Conservation (phyloP, 805 yeast species). For the Maudiozyma turicensis region DNA sequence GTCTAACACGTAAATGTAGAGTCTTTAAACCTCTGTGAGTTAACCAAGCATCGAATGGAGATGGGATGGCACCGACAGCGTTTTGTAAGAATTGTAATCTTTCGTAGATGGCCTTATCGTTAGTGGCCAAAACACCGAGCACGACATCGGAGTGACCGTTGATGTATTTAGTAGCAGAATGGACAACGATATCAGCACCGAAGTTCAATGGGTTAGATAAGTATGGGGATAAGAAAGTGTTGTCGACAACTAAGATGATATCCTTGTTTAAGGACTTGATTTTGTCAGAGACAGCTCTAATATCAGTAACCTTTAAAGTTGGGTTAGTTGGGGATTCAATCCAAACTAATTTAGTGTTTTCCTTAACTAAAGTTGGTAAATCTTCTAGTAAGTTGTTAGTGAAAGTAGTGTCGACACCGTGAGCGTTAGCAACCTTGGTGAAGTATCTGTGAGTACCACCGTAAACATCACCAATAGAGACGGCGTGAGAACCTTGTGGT, state of each 20-base stretch:
- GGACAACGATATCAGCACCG: constrained; percentile 84
- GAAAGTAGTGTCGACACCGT: constrained; percentile 63
- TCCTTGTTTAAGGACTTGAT: constrained; percentile 44
- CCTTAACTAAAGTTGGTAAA: constrained; percentile 43
- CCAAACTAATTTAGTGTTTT: constrained; percentile 72
- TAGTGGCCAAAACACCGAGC: constrained; percentile 73
- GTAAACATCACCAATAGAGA: constrained; percentile 77
- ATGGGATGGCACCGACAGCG: constrained; percentile 82
- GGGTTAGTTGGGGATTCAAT: constrained; percentile 87
- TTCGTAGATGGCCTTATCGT: constrained; percentile 49
- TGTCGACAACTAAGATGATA: constrained; percentile 67
- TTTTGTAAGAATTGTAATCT: constrained; percentile 70
- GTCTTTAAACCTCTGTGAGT: constrained; percentile 90
- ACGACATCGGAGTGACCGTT: constrained; percentile 92
- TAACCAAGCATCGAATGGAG: constrained; percentile 87
- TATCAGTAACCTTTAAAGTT: constrained; percentile 71
- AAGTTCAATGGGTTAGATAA: constrained; percentile 70
- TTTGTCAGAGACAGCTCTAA: constrained; percentile 47
- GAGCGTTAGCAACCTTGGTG: constrained; percentile 73
- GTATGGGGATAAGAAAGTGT: constrained; percentile 83
- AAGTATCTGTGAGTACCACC: constrained; percentile 90
- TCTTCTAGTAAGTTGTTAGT: constrained; percentile 55
- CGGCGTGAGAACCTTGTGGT: constrained; percentile 61
- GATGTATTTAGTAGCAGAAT: constrained; percentile 83
- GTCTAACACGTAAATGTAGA: constrained; percentile 66